These are phyloP conservation scores for Hortaea sp. DNA, from an alignment of 2,329 filamentous ascomycete species.

Conservation along the genomic window DNA sequence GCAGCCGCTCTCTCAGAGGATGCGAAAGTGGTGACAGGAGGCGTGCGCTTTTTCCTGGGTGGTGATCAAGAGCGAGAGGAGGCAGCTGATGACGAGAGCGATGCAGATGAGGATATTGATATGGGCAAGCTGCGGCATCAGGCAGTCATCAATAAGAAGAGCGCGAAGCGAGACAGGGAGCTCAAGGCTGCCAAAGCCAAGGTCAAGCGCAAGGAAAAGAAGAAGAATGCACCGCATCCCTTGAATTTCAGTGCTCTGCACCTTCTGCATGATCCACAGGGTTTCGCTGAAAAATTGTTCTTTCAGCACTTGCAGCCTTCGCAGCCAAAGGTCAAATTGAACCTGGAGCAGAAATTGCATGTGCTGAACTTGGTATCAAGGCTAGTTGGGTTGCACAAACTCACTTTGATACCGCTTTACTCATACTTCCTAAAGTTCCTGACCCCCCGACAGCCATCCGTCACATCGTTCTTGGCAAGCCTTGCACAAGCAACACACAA, in stretches of 20 bases:
- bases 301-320: slow-evolving; percentile 68
- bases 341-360: slow-evolving; percentile 80
- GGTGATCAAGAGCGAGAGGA: slow-evolving; percentile 95
- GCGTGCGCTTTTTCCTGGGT: slow-evolving; percentile 88
- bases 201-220: slow-evolving; percentile 71
- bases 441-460: slow-evolving; percentile 75
- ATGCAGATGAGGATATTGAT: slow-evolving; percentile 69
- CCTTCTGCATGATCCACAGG: slow-evolving; percentile 85
- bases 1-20: slow-evolving; percentile 81
- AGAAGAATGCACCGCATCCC: slow-evolving; percentile 76
- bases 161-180: slow-evolving; percentile 70
- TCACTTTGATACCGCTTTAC: slow-evolving; percentile 82
- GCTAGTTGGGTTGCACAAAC: slow-evolving; percentile 82
- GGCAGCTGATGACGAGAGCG: slow-evolving; percentile 71
- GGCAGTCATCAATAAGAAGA: slow-evolving; percentile 90
- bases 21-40: slow-evolving; percentile 81
- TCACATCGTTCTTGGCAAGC: slow-evolving; percentile 87
- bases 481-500: slow-evolving; percentile 86
- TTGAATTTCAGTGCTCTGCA: slow-evolving; percentile 96
- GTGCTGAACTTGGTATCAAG: slow-evolving; percentile 84
- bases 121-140: slow-evolving; percentile 76
- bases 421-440: slow-evolving; percentile 91
- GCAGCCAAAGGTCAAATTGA: slow-evolving; percentile 71
- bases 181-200: slow-evolving; percentile 74
- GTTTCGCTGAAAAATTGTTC: slow-evolving; percentile 83